Evolutionary conservation across 2,329 filamentous ascomycete genomes (phyloP).

Genomic region (Cladosporium sp.): DNA sequence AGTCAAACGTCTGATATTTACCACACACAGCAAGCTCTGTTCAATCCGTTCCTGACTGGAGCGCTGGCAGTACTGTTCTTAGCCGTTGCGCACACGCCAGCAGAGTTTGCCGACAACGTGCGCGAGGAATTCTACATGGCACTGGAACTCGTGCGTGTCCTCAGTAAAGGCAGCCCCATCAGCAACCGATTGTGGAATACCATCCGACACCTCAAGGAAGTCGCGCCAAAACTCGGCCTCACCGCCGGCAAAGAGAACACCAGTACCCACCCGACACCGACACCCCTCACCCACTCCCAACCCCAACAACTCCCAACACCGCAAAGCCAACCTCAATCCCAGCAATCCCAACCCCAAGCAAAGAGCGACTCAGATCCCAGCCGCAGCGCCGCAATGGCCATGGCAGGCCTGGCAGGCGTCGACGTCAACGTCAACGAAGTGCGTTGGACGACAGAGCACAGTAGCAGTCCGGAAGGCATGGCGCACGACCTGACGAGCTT

Average conservation of each 20-base stretch:
- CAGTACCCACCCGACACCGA: background rate
- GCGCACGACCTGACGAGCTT: constrained; percentile 64
- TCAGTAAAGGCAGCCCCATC: constrained; percentile 70
- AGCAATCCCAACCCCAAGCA: background rate
- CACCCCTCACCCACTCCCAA: background rate
- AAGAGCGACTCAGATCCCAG: constrained; percentile 55
- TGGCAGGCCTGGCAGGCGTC: constrained; percentile 65
- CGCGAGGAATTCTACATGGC: constrained; percentile 78
- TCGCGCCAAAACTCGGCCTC: constrained; percentile 68
- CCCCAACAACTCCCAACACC: background rate
- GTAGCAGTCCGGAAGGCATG: constrained; percentile 60
- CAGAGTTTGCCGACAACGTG: constrained; percentile 67
- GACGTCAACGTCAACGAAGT: constrained; percentile 60
- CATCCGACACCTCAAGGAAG: constrained; percentile 68
- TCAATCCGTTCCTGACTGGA: constrained; percentile 77
- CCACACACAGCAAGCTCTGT: constrained; percentile 70
- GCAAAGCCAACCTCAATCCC: background rate
- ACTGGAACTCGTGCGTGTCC: constrained; percentile 70
- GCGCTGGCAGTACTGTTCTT: constrained; percentile 75
- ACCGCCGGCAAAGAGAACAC: constrained; percentile 31
- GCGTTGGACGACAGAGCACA: constrained; percentile 34
- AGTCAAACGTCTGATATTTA: constrained; percentile 74
- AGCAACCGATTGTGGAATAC: constrained; percentile 73
- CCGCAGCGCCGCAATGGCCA: constrained; percentile 63
- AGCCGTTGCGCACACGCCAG: constrained; percentile 72